These are phyloP conservation scores for Pleurotus ostreatus DNA, from an alignment of 768 basidiomycete genomes.

Conservation along the genomic window DNA sequence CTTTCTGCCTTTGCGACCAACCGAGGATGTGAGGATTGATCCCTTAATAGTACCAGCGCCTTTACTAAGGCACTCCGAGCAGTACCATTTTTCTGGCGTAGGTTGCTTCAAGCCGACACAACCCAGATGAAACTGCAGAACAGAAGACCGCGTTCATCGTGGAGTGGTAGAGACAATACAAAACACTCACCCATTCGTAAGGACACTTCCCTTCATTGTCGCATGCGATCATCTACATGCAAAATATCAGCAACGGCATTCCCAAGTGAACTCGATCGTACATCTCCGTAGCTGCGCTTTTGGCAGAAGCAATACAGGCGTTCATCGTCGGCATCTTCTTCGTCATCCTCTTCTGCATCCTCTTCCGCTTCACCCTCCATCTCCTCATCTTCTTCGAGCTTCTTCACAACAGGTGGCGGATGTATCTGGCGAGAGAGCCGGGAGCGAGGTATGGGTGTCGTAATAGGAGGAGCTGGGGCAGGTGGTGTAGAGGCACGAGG, in stretches of 20 bases:
- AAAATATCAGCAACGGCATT: background rate
- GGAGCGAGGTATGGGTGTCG: constrained; percentile 24
- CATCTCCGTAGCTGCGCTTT: constrained; percentile 37
- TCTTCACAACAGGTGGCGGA: constrained; percentile 4
- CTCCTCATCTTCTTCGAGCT: constrained; percentile 15
- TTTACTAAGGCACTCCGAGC: constrained; percentile 36
- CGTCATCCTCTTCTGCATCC: constrained; percentile 15
- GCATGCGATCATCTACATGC: constrained; percentile 46
- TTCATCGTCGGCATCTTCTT: constrained; percentile 26
- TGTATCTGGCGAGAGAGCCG: constrained; percentile 34
- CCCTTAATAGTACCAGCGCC: background rate
- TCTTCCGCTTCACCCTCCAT: constrained; percentile 15
- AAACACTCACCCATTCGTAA: constrained; percentile 45
- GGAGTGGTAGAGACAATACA: too few relatives aligned
- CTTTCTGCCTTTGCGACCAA: constrained; percentile 3
- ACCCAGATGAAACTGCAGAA: constrained; percentile 50
- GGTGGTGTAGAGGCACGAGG: constrained; percentile 23
- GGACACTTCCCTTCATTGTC: constrained; percentile 42
- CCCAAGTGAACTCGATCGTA: constrained; percentile 14
- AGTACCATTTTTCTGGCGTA: constrained; percentile 53
- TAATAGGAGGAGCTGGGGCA: constrained; percentile 12
- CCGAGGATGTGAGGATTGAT: background rate
- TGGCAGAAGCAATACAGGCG: constrained; percentile 40
- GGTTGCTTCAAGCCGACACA: constrained; percentile 51
- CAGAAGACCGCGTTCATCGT: background rate